Base-by-base conservation (phyloP, 805 yeast genomes). In the Yarrowia keelungensis region DNA sequence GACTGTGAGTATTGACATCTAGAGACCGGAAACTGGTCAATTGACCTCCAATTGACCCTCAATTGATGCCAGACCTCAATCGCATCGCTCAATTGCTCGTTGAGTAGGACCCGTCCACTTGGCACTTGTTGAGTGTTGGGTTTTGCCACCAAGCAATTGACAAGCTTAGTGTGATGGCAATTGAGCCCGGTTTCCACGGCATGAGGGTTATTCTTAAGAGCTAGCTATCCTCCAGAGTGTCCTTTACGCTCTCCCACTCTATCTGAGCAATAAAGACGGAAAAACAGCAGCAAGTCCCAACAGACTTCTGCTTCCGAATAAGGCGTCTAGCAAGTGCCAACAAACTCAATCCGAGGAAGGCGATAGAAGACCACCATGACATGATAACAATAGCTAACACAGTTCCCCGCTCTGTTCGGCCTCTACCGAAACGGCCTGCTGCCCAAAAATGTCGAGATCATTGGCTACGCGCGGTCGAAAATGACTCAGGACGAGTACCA, bases 391-490 rank as follows among this genome's bases (percentile, higher is more conserved):
- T 8, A 10, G n/a, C 65, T 56, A 76, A 76, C 65, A 11, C 42
- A 59, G 65, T 81, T 77, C 74, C 83, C 83, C 19, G 83, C 83
- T 7, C 71, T 81, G 69, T 81, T 81, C 72, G 81, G 81, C 22
- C 75, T 81, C 65, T 78, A 65, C 80, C 82, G 90, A 72, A 89
- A 93, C 77, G 97, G 96, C 49, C 87, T 86, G 72, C 82, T 94
- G 69, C 91, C 97, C 10, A 75, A 81, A 12, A 78, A 87, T 38
- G 87, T 90, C 46, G 86, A 86, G 75, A 91, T 95, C 74, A 84
- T 91, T 72, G 99, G 99, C 35, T 95, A 90, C 78, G 99, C 99
- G 38, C 86, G 99, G 74, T 89, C 97, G 22, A 83, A 89, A 64
- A 79, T 95, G 79, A 76, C 84, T 39, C 81, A 82, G 46, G 89